These are phyloP conservation scores for Penicillium canescens DNA, from an alignment of 495 filamentous ascomycete genomes.

Conservation along the genomic window DNA sequence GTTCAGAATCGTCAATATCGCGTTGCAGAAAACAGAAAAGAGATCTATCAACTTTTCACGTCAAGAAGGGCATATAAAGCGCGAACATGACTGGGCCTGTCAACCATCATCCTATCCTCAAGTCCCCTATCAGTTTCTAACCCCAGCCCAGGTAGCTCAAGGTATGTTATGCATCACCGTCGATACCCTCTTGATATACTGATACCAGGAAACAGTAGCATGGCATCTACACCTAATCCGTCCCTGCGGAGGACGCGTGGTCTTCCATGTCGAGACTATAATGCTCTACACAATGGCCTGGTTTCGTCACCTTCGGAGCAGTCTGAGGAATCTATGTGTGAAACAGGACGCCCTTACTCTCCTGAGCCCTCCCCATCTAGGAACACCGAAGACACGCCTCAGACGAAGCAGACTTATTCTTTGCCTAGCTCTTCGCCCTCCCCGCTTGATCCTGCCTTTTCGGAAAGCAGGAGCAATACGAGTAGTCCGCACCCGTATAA, in stretches of 20 bases:
- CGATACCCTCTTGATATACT: background rate
- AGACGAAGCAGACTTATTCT: slow-evolving; percentile 13
- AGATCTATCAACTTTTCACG: slow-evolving; percentile 11
- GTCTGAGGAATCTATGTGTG: slow-evolving; percentile 6
- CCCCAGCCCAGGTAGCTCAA: slow-evolving; percentile 8
- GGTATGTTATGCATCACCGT: too few relatives aligned
- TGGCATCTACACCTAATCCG: slow-evolving; percentile 4
- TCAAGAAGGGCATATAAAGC: slow-evolving; percentile 10
- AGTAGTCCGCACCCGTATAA: slow-evolving; percentile 12
- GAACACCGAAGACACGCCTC: slow-evolving; percentile 3
- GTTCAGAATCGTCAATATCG: slow-evolving; percentile 7
- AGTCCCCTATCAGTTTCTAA: slow-evolving; percentile 2
- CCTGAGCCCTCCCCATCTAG: slow-evolving; percentile 7
- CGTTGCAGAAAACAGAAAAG: slow-evolving; percentile 7
- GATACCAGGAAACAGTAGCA: slow-evolving; percentile 5
- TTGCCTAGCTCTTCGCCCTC: slow-evolving; percentile 11
- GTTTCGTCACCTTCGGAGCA: slow-evolving; percentile 2
- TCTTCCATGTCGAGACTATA: slow-evolving; percentile 13
- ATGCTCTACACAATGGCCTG: slow-evolving; percentile 12
- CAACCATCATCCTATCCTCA: slow-evolving; percentile 2
- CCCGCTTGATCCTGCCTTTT: slow-evolving; percentile 11
- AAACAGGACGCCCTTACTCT: slow-evolving; percentile 9
- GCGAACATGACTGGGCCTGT: slow-evolving; percentile 5
- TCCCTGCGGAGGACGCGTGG: slow-evolving; percentile 8
- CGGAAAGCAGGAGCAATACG: slow-evolving; percentile 12